These are phyloP conservation scores for Triticum dicoccoides DNA, from an alignment of 176 grass and related monocot genomes.

Conservation along the genomic window DNA sequence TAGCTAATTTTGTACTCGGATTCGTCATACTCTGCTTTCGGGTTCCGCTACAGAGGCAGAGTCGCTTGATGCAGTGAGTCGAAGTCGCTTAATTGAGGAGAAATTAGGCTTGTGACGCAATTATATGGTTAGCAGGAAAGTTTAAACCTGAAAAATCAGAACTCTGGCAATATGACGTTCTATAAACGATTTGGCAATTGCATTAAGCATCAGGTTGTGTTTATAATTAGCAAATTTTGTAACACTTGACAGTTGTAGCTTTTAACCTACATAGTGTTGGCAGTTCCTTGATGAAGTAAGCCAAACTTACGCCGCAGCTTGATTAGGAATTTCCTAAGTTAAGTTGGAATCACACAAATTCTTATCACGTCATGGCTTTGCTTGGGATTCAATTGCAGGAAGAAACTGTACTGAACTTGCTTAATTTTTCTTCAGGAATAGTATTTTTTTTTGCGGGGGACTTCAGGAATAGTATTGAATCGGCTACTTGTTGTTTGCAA, in stretches of 20 bases:
- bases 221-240: neutral
- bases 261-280: neutral
- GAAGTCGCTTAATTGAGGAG: neutral
- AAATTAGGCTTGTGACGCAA: neutral
- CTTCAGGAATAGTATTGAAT: neutral
- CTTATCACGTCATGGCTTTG: neutral
- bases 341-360: neutral
- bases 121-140: neutral
- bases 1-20: neutral
- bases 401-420: neutral
- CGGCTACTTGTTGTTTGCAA: neutral
- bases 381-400: slow-evolving; percentile 13
- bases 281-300: neutral
- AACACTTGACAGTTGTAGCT: neutral
- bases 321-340: neutral
- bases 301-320: neutral
- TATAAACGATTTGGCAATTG: neutral
- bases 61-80: neutral
- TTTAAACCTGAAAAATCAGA: neutral
- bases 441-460: neutral
- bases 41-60: neutral
- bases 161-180: neutral
- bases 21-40: neutral
- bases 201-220: neutral
- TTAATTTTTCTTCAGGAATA: neutral